Base-by-base conservation (phyloP, 2,329 filamentous ascomycete genomes). In the Daldinia sp. region DNA sequence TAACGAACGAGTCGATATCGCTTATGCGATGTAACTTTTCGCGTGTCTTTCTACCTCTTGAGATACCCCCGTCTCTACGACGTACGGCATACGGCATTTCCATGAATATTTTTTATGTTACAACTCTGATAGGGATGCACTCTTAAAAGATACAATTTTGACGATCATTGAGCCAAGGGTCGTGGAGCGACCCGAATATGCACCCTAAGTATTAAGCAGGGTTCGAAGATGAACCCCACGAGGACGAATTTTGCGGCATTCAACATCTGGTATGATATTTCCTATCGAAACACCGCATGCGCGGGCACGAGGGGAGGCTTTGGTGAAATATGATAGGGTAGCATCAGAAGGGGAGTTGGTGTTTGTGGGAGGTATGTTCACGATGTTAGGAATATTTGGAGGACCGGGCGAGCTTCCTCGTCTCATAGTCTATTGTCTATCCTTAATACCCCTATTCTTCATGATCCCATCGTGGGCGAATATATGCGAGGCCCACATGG, bases 1-100 rank as follows among this genome's bases (percentile, higher is more conserved):
- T 23, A 9, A 15, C 17, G 30, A 48, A 45, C 47, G 51, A 61
- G 45, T 37, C 37, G 55, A 53, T 41, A 51, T 52, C 48, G 51
- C 56, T 39, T 51, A 39, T 62, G 32, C 35, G 39, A 68, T 55
- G 50, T 47, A 65, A 53, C 37, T 56, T 25, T 61, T 63, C 62
- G 66, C 68, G 59, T 51, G 47, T 10, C 5, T 37, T 50, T 13
- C 53, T 60, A 60, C 61, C 29, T 25, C 35, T 37, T 37, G 58
- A 68, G 63, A 70, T 70, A 69, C 68, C 68, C 67, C 49, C 23
- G 48, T 63, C 58, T 63, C 41, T 59, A 63, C 41, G 48, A 48
- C 35, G 27, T 58, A 27, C 30, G 47, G 19, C 56, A 63, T 62
- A 57, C 58, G 39, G n/a, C 39, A 45, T 63, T 30, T 15, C 27